Base-by-base conservation (phyloP, 2,329 filamentous ascomycete species). In the Venturiaceae sp. region DNA sequence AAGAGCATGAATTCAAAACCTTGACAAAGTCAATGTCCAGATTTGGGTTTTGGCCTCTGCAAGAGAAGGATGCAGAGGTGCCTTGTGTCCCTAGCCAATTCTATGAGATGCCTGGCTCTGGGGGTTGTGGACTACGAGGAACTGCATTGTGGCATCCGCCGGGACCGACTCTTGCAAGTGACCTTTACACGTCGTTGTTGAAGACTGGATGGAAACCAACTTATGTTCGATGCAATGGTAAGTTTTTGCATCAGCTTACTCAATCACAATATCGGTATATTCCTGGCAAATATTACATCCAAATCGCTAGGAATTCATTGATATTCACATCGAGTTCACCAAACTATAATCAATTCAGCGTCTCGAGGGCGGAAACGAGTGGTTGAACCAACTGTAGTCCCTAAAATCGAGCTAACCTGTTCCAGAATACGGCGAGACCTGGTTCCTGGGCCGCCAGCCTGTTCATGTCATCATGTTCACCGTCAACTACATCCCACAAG, bases 31-130 rank as follows among this genome's bases (percentile, higher is more conserved):
- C 53, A 16, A 55, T 55, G 53, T 19, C 33, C 3, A 19, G 34
- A 41, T 55, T 55, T 19, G 53, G 53, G 14, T 55, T 39, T 19
- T 23, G 34, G 21, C 53, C 53, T 21, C 34, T 55, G 9, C 11
- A 39, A 8, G 53, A 55, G 30, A 33, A 55, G 19, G 33, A 28
- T 14, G 50, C 33, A 21, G 53, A 55, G 16, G 33, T 28, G 2
- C 33, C 53, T 26, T 55, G 53, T 23, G 36, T 55, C 13, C 53
- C 53, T 19, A 55, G 53, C 19, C 53, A 55, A n/a, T 55, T 55
- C 53, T 55, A 55, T 19, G 53, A 55, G 16, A 33, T 33, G 30
- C 34, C 53, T 13, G 53, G 53, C 13, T 37, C 53, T 30, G 34
- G 53, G 5, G 53, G 53, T 11, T 55, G 53, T 36, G 39, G 19